Conservation (phyloP, 768 basidiomycete species). For the Rhizopogon sp. region DNA sequence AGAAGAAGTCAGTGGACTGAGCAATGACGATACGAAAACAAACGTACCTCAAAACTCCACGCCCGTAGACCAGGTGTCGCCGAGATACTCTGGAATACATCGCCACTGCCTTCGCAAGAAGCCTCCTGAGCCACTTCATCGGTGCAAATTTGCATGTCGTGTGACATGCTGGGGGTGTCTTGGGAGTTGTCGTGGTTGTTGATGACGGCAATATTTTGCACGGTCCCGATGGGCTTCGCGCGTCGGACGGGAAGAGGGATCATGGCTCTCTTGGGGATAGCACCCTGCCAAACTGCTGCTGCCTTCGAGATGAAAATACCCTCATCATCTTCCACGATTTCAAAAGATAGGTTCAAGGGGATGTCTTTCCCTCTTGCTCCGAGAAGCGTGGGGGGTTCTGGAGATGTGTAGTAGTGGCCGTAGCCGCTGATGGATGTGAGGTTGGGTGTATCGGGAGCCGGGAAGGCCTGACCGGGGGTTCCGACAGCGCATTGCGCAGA, state of each 20-base stretch:
- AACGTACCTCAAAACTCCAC: slow-evolving; percentile 27
- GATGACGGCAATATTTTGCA: background rate
- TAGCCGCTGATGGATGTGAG: background rate
- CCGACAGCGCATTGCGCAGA: background rate
- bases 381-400: background rate
- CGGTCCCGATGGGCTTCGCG: background rate
- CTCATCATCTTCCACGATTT: slow-evolving; percentile 1
- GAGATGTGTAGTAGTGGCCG: background rate
- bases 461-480: background rate
- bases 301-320: background rate
- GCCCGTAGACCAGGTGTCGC: slow-evolving; percentile 16
- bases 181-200: background rate
- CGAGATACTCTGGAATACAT: slow-evolving; percentile 21
- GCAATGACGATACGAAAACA: background rate
- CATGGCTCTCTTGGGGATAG: background rate
- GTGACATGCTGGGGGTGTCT: background rate
- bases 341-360: background rate
- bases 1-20: background rate
- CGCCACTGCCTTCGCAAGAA: background rate
- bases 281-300: background rate
- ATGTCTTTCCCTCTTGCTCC: background rate
- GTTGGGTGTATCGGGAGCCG: background rate
- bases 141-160: background rate
- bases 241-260: background rate
- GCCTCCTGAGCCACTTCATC: background rate